phyloP scores from a whole-genome alignment of 805 yeast species.

The Wickerhamomyces alni region DNA sequence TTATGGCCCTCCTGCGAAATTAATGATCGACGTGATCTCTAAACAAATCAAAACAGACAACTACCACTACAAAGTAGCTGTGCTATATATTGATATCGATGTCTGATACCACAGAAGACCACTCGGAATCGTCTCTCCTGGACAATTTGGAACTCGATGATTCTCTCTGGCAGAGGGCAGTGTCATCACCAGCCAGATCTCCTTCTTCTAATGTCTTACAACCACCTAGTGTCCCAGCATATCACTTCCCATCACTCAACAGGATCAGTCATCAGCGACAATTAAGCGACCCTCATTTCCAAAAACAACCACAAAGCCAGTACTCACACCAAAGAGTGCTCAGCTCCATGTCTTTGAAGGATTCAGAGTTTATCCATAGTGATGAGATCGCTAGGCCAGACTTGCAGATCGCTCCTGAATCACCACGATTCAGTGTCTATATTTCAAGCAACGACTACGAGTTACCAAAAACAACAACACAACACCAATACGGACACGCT shows the following conservation, averaged over 20 bases:
- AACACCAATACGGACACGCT: background rate
- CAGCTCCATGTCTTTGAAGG: background rate
- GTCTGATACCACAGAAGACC: background rate
- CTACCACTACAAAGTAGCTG: too few species aligned
- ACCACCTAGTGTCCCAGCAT: constrained; percentile 10
- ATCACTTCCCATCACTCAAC: constrained; percentile 12
- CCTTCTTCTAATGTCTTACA: background rate
- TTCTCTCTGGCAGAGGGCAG: constrained; percentile 7
- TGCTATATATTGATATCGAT: too few species aligned
- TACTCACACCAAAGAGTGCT: background rate
- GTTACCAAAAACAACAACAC: constrained; percentile 4
- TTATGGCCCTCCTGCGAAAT: too few species aligned
- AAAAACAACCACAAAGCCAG: too few species aligned
- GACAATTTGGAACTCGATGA: constrained; percentile 6
- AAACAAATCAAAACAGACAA: too few species aligned
- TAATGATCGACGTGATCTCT: too few species aligned
- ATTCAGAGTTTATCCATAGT: background rate
- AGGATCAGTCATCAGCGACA: constrained; percentile 1
- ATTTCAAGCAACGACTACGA: constrained; percentile 11
- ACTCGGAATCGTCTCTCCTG: background rate
- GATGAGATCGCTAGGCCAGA: background rate
- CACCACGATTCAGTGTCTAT: constrained; percentile 6
- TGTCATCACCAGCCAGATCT: constrained; percentile 4
- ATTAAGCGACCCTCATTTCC: background rate
- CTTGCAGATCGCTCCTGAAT: background rate